A percentile compares a stretch with the other conserved stretches of the same genome.
Conservation (phyloP, 1,139 yeast genomes). For the Yamadazyma blattariae region DNA sequence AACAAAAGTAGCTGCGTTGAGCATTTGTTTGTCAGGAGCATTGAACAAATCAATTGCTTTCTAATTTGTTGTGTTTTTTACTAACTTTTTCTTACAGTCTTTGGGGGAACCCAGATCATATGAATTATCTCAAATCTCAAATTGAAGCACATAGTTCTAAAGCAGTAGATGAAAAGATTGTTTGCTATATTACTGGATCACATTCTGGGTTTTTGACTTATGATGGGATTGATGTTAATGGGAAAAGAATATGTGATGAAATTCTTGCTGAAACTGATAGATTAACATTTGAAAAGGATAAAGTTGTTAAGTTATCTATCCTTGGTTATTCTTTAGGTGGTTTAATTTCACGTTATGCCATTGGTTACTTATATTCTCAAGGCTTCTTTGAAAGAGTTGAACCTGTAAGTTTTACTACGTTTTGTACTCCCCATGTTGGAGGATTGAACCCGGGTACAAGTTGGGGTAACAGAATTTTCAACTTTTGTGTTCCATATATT, state of each 20-base stretch:
- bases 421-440: constrained; percentile 85
- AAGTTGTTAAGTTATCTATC: constrained; percentile 58
- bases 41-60: neutral
- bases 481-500: constrained; percentile 56
- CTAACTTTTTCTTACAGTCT: constrained; percentile 31
- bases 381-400: constrained; percentile 48
- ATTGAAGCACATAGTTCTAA: constrained; percentile 20
- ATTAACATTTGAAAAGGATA: constrained; percentile 21
- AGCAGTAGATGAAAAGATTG: constrained; percentile 27
- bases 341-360: constrained; percentile 68
- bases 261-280: constrained; percentile 45
- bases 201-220: constrained; percentile 72
- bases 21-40: too few species aligned
- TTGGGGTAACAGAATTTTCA: constrained; percentile 47
- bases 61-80: too few species aligned
- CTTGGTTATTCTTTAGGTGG: constrained; percentile 88
- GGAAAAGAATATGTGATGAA: constrained; percentile 71
- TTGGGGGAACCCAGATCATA: constrained; percentile 76
- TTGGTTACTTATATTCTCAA: constrained; percentile 61
- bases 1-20: too few species aligned
- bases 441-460: constrained; percentile 60
- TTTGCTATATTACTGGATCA: constrained; percentile 57
- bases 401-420: constrained; percentile 66
- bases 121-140: constrained; percentile 52
- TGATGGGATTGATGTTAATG: constrained; percentile 86